These are phyloP conservation scores for Colletotrichum sp. DNA, from an alignment of 2,329 filamentous ascomycete genomes.

Conservation along the genomic window DNA sequence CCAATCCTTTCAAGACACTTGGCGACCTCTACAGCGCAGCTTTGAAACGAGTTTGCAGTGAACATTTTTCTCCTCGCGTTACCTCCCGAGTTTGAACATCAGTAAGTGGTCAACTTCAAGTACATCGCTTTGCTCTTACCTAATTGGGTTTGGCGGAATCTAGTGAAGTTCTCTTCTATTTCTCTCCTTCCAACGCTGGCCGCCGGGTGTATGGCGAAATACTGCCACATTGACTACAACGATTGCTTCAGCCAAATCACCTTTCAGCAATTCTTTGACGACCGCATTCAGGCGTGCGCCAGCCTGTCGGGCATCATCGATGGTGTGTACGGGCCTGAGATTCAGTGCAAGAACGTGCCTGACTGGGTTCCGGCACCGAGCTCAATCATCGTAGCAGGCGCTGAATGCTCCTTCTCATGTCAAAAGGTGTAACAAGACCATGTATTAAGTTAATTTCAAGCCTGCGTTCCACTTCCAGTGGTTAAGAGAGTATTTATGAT, in stretches of 20 bases:
- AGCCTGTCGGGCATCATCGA: neutral
- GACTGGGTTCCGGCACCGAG: neutral
- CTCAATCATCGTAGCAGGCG: neutral
- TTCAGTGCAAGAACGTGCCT: neutral
- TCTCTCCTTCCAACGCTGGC: neutral
- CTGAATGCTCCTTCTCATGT: neutral
- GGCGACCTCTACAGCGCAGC: neutral
- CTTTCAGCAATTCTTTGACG: neutral
- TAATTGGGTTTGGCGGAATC: neutral
- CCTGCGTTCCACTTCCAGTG: rapidly evolving
- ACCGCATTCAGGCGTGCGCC: neutral
- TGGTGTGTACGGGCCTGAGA: neutral
- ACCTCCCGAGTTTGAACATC: neutral
- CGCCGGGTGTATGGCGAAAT: neutral
- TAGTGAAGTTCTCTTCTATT: neutral
- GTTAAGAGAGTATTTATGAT: rapidly evolving
- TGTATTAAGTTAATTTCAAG: neutral
- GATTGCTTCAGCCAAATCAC: neutral
- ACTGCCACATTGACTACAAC: neutral
- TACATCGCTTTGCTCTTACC: neutral
- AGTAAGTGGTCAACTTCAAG: neutral
- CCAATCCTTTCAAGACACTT: neutral
- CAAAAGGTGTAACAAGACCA: neutral
- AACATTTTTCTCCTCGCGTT: neutral
- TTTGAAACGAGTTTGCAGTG: neutral